Percentiles rank a stretch among this genome's conserved stretches.
Conservation (phyloP, 2,329 filamentous ascomycete genomes). For the Cercospora sp. region DNA sequence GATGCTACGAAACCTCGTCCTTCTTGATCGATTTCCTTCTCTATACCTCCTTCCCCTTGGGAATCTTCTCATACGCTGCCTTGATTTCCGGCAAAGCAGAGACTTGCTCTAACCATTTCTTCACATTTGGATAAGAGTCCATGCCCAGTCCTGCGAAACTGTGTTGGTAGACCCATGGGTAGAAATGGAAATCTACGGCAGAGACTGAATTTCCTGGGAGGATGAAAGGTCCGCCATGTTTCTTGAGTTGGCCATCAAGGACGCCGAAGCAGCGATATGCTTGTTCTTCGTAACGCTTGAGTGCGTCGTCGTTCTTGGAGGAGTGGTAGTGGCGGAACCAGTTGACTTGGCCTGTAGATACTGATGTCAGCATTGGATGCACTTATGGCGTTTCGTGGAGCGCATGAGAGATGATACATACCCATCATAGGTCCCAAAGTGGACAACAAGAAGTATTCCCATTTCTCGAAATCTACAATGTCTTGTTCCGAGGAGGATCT, state of each 20-base stretch:
- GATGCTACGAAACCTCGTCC: no score
- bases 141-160: constrained; percentile 43
- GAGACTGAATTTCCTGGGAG: constrained; percentile 39
- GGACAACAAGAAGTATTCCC: constrained; percentile 47
- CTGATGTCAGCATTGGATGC: background rate
- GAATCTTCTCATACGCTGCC: constrained; percentile 44
- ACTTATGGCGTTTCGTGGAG: background rate
- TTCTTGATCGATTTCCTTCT: background rate
- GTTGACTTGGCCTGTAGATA: constrained; percentile 35
- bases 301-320: constrained; percentile 45
- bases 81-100: constrained; percentile 42
- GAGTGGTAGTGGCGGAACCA: constrained; percentile 46
- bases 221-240: constrained; percentile 42
- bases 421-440: constrained; percentile 47
- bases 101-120: constrained; percentile 44
- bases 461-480: constrained; percentile 48
- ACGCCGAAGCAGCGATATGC: constrained; percentile 46
- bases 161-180: constrained; percentile 45
- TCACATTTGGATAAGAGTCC: constrained; percentile 44
- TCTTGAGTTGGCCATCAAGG: constrained; percentile 45
- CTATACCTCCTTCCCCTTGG: constrained; percentile 30
- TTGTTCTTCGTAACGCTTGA: constrained; percentile 44
- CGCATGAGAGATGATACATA: background rate
- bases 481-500: constrained; percentile 41
- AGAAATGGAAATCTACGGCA: constrained; percentile 47